Percentiles rank a stretch among this genome's conserved stretches.
Conservation (phyloP, 208 protist genomes). For the Leptomonas seymouri region DNA sequence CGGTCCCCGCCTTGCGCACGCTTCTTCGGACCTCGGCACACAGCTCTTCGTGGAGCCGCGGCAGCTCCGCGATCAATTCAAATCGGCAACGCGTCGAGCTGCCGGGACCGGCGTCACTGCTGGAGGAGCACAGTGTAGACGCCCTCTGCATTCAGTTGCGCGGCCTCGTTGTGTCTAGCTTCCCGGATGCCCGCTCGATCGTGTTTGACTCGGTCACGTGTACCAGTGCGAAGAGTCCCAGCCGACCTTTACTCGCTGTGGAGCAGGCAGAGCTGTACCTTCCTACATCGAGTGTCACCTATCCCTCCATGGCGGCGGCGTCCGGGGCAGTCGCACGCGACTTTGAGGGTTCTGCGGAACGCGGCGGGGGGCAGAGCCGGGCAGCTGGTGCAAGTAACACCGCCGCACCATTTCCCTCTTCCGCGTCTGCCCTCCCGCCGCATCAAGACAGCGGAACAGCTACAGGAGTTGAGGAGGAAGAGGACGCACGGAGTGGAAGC, state of each 20-base stretch:
- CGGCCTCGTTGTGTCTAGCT: slow-evolving; percentile 19
- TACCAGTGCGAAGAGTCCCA: slow-evolving; percentile 23
- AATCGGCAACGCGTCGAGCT: neutral
- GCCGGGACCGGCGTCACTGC: slow-evolving; percentile 11
- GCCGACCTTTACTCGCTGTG: slow-evolving; percentile 24
- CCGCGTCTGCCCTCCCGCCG: neutral
- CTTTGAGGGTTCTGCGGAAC: neutral
- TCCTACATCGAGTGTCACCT: slow-evolving; percentile 16
- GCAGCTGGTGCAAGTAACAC: neutral
- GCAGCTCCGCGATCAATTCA: neutral
- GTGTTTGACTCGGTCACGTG: slow-evolving; percentile 23
- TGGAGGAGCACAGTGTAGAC: slow-evolving; percentile 28
- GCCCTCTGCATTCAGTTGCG: slow-evolving; percentile 26
- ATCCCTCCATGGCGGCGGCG: slow-evolving; percentile 11
- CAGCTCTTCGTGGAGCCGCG: slow-evolving; percentile 1
- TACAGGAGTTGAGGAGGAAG: neutral
- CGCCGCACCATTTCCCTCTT: neutral
- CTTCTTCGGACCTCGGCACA: neutral
- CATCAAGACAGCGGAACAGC: neutral
- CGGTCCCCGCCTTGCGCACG: slow-evolving; percentile 18
- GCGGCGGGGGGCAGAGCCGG: neutral
- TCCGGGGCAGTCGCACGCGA: slow-evolving; percentile 16
- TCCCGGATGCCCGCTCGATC: slow-evolving; percentile 27
- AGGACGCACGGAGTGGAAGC: too few species aligned
- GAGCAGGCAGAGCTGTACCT: slow-evolving; percentile 25